A percentile compares a stretch with the other conserved stretches of the same genome.
These are phyloP conservation scores for Somion occarium DNA, from an alignment of 1,284 basidiomycete genomes.

Conservation along the genomic window DNA sequence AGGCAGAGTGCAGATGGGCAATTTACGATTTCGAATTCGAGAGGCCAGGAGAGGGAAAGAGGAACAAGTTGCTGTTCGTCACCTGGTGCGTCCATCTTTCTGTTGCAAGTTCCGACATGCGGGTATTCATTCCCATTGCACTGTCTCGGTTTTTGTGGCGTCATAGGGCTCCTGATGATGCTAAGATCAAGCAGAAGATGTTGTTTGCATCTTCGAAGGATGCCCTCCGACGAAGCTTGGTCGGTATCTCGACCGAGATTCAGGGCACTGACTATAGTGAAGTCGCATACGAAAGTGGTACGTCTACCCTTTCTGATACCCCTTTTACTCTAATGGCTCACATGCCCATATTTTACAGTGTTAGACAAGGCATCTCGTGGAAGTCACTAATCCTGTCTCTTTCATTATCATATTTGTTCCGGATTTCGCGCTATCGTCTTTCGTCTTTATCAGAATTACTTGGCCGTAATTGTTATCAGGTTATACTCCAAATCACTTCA, in stretches of 20 bases:
- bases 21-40: conserved; percentile 92
- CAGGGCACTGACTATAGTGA: conserved; percentile 86
- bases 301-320: conserved; percentile 31
- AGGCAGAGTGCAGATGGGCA: conserved; percentile 80
- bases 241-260: conserved; percentile 75
- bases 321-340: not conserved
- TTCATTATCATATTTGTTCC: not conserved
- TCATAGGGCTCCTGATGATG: conserved; percentile 81
- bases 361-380: conserved; percentile 11
- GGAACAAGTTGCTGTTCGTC: conserved; percentile 90
- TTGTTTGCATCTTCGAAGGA: conserved; percentile 91
- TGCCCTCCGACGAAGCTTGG: conserved; percentile 69
- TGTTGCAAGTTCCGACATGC: no score
- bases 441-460: conserved; percentile 3
- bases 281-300: conserved; percentile 73
- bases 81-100: conserved; percentile 74
- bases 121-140: conserved; percentile 11
- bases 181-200: conserved; percentile 95
- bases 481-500: not conserved
- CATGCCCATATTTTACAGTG: conserved; percentile 3
- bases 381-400: conserved; percentile 1
- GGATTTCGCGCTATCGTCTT: not conserved
- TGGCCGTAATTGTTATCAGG: conserved; percentile 1
- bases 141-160: not conserved
- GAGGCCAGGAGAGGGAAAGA: conserved; percentile 73